Evolutionary conservation across 2,329 filamentous ascomycete genomes (phyloP).

Genomic region (Clathrospora elynae): DNA sequence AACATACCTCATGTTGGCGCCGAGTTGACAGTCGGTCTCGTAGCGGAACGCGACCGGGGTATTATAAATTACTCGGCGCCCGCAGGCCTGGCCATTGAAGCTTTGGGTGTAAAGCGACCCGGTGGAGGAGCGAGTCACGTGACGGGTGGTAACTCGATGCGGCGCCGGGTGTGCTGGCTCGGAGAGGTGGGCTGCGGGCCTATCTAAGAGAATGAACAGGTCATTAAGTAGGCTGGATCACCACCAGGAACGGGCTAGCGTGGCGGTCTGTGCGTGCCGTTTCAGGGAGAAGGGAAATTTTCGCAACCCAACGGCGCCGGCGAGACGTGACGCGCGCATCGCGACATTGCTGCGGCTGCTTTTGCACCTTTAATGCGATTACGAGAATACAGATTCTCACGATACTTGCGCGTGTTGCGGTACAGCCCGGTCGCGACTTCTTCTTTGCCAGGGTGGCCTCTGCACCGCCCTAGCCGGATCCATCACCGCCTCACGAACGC

Average conservation of each 20-base stretch:
- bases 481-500: conserved; percentile 29
- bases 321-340: conserved; percentile 7
- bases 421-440: conserved; percentile 19
- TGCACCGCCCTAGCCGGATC: conserved; percentile 26
- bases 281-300: conserved; percentile 43
- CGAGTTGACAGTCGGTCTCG: conserved; percentile 10
- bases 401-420: conserved; percentile 7
- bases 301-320: conserved; percentile 30
- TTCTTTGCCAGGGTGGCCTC: conserved; percentile 27
- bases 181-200: conserved; percentile 40
- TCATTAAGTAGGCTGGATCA: conserved; percentile 25
- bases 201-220: conserved; percentile 32
- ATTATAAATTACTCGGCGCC: conserved; percentile 38
- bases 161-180: conserved; percentile 36
- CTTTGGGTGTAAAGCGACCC: conserved; percentile 3
- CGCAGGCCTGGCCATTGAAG: conserved; percentile 31
- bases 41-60: conserved; percentile 14
- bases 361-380: too few species aligned
- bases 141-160: conserved; percentile 31
- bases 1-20: conserved; percentile 41
- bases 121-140: conserved; percentile 27
- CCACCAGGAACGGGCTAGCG: conserved; percentile 26
- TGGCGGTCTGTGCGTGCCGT: conserved; percentile 26
- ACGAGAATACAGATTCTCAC: too few species aligned
- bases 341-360: background rate